phyloP scores from a whole-genome alignment of 495 filamentous ascomycete species.

The Immersiella caudata region DNA sequence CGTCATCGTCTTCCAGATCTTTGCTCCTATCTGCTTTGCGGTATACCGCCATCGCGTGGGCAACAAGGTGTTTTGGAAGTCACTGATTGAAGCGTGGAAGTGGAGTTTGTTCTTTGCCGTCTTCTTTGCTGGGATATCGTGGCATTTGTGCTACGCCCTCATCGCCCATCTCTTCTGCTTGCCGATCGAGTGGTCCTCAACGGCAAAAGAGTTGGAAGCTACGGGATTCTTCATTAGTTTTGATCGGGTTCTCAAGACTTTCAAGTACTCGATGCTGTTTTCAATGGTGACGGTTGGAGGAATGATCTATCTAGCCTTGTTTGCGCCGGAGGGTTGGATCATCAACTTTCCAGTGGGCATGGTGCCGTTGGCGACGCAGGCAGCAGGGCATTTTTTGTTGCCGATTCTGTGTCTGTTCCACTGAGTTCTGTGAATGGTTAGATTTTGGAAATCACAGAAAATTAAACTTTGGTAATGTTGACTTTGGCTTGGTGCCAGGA shows the following conservation, averaged over 20 bases:
- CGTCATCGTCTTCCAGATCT: slow-evolving; percentile 65
- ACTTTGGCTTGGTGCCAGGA: too few relatives aligned
- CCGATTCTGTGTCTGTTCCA: neutral
- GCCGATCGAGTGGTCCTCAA: slow-evolving; percentile 67
- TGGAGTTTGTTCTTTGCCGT: slow-evolving; percentile 66
- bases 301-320: slow-evolving; percentile 66
- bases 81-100: slow-evolving; percentile 67
- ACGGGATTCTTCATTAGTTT: slow-evolving; percentile 76
- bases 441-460: neutral
- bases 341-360: slow-evolving; percentile 74
- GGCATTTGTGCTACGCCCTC: slow-evolving; percentile 64
- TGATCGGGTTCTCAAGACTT: slow-evolving; percentile 68
- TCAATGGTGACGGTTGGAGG: slow-evolving; percentile 57
- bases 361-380: slow-evolving; percentile 68
- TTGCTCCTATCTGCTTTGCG: slow-evolving; percentile 61
- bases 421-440: neutral
- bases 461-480: too few relatives aligned
- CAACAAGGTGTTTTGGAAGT: slow-evolving; percentile 50
- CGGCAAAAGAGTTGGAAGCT: slow-evolving; percentile 66
- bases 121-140: slow-evolving; percentile 66
- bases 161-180: slow-evolving; percentile 66
- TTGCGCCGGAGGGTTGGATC: slow-evolving; percentile 62
- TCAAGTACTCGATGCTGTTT: slow-evolving; percentile 71
- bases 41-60: slow-evolving; percentile 63
- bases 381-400: slow-evolving; percentile 60